These are phyloP conservation scores for Curvularia sp. DNA, from an alignment of 2,329 filamentous ascomycete species.

Conservation along the genomic window DNA sequence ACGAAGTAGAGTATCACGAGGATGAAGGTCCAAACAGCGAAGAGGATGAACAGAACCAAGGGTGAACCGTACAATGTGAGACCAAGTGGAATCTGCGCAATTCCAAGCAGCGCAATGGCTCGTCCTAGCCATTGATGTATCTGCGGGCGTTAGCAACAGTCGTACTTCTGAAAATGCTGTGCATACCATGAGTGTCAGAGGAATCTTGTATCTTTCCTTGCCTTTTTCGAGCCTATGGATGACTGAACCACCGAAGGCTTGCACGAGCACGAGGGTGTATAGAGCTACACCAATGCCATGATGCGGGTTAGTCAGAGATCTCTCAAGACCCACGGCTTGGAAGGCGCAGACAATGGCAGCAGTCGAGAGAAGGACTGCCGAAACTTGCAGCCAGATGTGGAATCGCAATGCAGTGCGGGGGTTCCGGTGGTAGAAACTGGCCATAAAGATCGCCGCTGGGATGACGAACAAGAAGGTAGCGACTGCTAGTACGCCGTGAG, in stretches of 20 bases:
- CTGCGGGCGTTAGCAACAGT: slow-evolving; percentile 54
- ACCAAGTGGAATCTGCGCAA: slow-evolving; percentile 86
- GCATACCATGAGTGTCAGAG: slow-evolving; percentile 64
- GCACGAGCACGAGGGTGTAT: slow-evolving; percentile 74
- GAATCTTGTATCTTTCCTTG: slow-evolving; percentile 61
- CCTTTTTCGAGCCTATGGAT: slow-evolving; percentile 64
- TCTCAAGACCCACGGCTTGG: slow-evolving; percentile 75
- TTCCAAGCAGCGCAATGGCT: slow-evolving; percentile 77
- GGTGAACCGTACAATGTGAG: slow-evolving; percentile 93
- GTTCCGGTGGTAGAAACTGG: slow-evolving; percentile 71
- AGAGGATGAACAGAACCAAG: slow-evolving; percentile 82
- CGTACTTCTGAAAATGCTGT: background rate
- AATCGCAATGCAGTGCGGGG: slow-evolving; percentile 68
- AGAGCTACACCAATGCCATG: slow-evolving; percentile 84
- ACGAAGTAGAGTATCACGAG: slow-evolving; percentile 80
- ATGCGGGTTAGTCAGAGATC: slow-evolving; percentile 80
- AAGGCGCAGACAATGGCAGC: slow-evolving; percentile 77
- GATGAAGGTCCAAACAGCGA: slow-evolving; percentile 76
- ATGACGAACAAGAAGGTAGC: slow-evolving; percentile 78
- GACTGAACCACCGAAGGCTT: slow-evolving; percentile 72
- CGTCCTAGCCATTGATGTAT: slow-evolving; percentile 90
- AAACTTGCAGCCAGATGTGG: slow-evolving; percentile 76
- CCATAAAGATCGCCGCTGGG: slow-evolving; percentile 75
- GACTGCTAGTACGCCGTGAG: slow-evolving; percentile 74
- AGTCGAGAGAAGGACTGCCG: slow-evolving; percentile 71